These are phyloP conservation scores for Plasmodium falciparum DNA, from an alignment of 169 alveolate genomes.

Conservation along the genomic window DNA sequence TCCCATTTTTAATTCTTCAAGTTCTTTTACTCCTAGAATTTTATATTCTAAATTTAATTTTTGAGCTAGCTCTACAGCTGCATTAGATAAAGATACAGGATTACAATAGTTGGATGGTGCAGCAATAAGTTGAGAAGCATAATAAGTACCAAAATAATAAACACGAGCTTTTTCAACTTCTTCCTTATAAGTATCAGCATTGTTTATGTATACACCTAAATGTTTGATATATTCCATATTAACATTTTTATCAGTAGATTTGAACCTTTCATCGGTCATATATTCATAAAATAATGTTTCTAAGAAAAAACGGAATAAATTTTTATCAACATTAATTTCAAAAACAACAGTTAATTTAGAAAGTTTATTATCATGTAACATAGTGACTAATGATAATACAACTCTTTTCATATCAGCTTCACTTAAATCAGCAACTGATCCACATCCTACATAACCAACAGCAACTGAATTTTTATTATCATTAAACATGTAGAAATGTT, in stretches of 20 bases:
- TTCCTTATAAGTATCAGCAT: conserved; percentile 19
- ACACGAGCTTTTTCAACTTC: conserved; percentile 40
- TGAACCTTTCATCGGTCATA: conserved; percentile 65
- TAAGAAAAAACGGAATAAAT: conserved; percentile 44
- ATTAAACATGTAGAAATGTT: conserved; percentile 35
- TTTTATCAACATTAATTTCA: conserved; percentile 37
- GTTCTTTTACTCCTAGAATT: conserved; percentile 85
- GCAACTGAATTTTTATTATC: conserved; percentile 30
- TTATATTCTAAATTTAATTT: conserved; percentile 85
- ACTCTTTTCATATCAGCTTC: conserved; percentile 63
- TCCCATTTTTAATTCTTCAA: conserved; percentile 91
- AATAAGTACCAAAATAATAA: conserved; percentile 48
- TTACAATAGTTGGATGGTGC: conserved; percentile 91
- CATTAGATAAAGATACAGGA: conserved; percentile 86
- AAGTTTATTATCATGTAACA: conserved; percentile 35
- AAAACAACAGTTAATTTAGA: conserved; percentile 34
- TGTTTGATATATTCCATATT: conserved; percentile 12
- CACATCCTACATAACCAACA: conserved; percentile 63
- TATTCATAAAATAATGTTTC: conserved; percentile 63
- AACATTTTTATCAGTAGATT: conserved; percentile 21
- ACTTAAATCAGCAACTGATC: conserved; percentile 16
- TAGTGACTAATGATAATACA: conserved; percentile 4
- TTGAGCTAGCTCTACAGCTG: conserved; percentile 80
- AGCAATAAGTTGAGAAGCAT: conserved; percentile 85
- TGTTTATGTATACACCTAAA: conserved; percentile 16